Evolutionary conservation across 2,329 filamentous ascomycete genomes (phyloP).

Genomic region (Venturia aucupariae): DNA sequence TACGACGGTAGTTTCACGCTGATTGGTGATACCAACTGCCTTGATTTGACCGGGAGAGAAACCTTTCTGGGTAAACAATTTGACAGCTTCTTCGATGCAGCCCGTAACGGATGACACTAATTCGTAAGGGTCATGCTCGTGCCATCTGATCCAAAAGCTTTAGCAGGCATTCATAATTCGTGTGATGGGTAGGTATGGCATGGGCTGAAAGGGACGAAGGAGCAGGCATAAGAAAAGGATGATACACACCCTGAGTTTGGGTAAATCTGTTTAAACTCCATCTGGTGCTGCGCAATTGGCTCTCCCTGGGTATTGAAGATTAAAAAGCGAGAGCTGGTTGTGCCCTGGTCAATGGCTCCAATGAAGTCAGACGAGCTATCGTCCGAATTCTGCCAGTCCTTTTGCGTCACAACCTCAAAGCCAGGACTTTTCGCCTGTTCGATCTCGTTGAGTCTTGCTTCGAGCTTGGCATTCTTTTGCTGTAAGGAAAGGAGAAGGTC

Average conservation of each 20-base stretch:
- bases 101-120: conserved; percentile 65
- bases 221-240: too few relatives aligned
- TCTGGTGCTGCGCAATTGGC: conserved; percentile 73
- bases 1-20: conserved; percentile 78
- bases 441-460: conserved; percentile 12
- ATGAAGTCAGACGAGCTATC: conserved; percentile 46
- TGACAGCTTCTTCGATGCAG: conserved; percentile 70
- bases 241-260: conserved; percentile 70
- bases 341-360: conserved; percentile 84
- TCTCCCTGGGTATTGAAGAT: conserved; percentile 77
- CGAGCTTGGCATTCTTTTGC: conserved; percentile 7
- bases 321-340: conserved; percentile 79
- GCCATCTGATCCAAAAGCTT: conserved; percentile 53
- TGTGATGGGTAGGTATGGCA: neutral
- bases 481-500: conserved; percentile 11
- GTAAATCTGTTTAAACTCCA: conserved; percentile 79
- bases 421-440: conserved; percentile 2
- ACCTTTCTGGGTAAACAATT: conserved; percentile 60
- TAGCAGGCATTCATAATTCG: conserved; percentile 1
- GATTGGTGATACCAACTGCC: conserved; percentile 79
- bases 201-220: too few relatives aligned
- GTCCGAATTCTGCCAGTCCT: conserved; percentile 2
- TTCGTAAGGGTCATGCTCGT: conserved; percentile 77
- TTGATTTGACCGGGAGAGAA: conserved; percentile 60
- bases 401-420: neutral